Base-by-base conservation (phyloP, 2,329 filamentous ascomycete genomes). In the Aureobasidium mangrovei region DNA sequence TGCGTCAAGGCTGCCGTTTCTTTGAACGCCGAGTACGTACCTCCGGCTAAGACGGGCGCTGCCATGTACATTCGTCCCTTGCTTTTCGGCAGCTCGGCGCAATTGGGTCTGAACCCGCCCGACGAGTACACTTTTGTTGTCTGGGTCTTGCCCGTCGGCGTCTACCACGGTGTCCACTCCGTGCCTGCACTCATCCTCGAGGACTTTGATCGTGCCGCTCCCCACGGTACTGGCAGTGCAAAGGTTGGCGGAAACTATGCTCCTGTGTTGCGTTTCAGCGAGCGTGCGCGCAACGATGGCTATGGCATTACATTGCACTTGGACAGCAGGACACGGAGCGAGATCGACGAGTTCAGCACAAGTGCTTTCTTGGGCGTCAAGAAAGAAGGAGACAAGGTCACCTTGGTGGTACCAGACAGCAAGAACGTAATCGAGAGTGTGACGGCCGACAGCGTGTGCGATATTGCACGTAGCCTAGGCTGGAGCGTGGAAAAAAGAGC, bases 211-310 rank as follows among this genome's bases (percentile, higher is more conserved):
- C 87, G 91, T 31, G 82, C 91, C 0, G 91, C 91, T n/a, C 91
- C 93, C 1, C 82, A 90, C 63, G 91, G 91, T 0, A 94, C 88
- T 0, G 91, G 91, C 0, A 84, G 82, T 58, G 91, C 89, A n/a
- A 97, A 97, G 73, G 80, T 97, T 3, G 91, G 93, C 28, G 93
- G 91, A 10, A 97, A 97, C 73, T 97, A 97, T 67, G 91, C 91
- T 7, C 91, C 91, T 2, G 91, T 97, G 4, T 72, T 97, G 64
- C 78, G 86, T 54, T 90, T 88, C 78, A 94, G 88, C 65, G 90
- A 95, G 63, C 84, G 80, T 65, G 91, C 93, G 1, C 76, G 85
- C 56, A 74, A 76, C 18, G 80, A 88, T 57, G 91, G 91, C 32
- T 97, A 81, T 65, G 91, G 88, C n/a, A 97, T 97, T 65, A 97